Base-by-base conservation (phyloP, 371 early-diverging fungal genomes). In the Smittium culicis region DNA sequence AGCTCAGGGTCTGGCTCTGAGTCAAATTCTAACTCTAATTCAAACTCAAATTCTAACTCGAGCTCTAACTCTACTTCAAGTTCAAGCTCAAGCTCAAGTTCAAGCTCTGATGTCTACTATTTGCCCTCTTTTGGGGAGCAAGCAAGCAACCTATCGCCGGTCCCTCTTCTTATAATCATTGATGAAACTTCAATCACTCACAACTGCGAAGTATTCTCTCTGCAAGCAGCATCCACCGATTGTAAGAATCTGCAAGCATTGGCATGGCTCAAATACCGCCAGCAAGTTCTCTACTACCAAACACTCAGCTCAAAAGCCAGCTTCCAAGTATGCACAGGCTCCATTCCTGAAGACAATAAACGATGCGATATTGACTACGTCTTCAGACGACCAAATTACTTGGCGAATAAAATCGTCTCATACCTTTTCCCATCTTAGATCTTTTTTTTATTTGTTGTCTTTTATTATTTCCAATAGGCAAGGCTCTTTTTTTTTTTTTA, bases 201-300 rank as follows among this genome's bases (percentile, higher is more conserved):
- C 0, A 69, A 77, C 67, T 77, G 77, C 65, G 17, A 0, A 0
- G 64, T 62, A 1, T 72, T 75, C 28, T 69, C 71, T 14, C 70
- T 77, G 16, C n/a, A n/a, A n/a, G 35, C 61, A 0, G 57, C 68
- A 29, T 29, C 66, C 8, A 69, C 74, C 30, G 66, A 70, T 25
- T 77, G 77, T 60, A 71, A 74, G 17, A 68, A 71, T 34, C 73
- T 72, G 73, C 77, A 77, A 74, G 77, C 77, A 25, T 70, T 77
- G 56, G 71, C 77, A 3, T 77, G 77, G 77, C 77, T 77, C 66
- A 74, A 68, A 35, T 77, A 77, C 55, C 60, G 77, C 20, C 77
- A 77, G 65, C 77, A 77, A 69, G 57, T 76, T 34, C 73, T 73
- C 74, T 77, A 77, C 64, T 74, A 77, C 74, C 77, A 77, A 66